Evolutionary conservation across 2,329 filamentous ascomycete genomes (phyloP).

Genomic region (Cladophialophora chaetospira): DNA sequence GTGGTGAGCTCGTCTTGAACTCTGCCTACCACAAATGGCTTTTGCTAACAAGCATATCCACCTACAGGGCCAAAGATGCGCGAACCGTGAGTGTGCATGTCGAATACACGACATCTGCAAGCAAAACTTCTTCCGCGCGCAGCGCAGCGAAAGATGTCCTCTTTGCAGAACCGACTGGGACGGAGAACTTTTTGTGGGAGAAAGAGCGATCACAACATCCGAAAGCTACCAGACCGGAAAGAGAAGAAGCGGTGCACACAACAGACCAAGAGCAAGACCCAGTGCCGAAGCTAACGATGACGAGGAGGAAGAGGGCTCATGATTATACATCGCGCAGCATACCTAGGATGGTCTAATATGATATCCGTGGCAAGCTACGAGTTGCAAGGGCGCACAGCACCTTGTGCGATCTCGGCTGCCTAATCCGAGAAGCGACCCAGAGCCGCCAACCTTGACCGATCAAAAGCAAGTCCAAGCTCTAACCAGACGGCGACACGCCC

Average conservation of each 20-base stretch:
- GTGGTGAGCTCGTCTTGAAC: conserved; percentile 47
- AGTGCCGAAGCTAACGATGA: neutral
- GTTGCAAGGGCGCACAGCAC: neutral
- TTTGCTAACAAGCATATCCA: conserved; percentile 4
- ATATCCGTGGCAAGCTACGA: too few species aligned
- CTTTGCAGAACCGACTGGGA: conserved; percentile 55
- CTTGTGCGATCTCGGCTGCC: neutral
- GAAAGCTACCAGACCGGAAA: conserved; percentile 36
- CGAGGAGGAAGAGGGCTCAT: conserved; percentile 16
- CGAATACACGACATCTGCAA: conserved; percentile 78
- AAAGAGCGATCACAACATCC: conserved; percentile 48
- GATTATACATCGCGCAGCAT: neutral
- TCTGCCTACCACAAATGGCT: neutral
- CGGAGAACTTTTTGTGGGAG: conserved; percentile 55
- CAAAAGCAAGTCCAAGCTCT: conserved; percentile 5
- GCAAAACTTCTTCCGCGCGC: conserved; percentile 70
- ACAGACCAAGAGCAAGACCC: conserved; percentile 10
- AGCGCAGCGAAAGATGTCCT: conserved; percentile 65
- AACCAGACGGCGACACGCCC: neutral
- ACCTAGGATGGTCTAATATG: too few species aligned
- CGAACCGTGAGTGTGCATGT: conserved; percentile 65
- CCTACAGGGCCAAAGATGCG: conserved; percentile 70
- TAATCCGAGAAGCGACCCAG: conserved; percentile 2
- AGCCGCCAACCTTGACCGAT: neutral
- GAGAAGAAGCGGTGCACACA: conserved; percentile 32